Base-by-base conservation (phyloP, 2,329 filamentous ascomycete genomes). In the Colletotrichum shisoi region DNA sequence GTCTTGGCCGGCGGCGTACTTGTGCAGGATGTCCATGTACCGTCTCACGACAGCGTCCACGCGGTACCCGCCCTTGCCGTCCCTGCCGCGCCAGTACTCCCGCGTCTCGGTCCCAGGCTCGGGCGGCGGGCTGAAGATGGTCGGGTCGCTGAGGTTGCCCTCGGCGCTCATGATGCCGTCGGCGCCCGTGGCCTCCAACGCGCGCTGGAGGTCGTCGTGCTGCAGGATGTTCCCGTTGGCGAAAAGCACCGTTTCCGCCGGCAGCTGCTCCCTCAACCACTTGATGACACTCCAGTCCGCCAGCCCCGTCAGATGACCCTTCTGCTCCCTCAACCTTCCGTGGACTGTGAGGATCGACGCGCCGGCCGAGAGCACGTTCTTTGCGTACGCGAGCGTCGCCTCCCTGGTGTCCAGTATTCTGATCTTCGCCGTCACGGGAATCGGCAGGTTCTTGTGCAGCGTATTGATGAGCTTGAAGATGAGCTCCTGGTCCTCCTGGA, bases 101-200 rank as follows among this genome's bases (percentile, higher is more conserved):
- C 90, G 84, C 0, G 87, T 88, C 76, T 68, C 65, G 5, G 54
- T 42, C 0, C 89, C 91, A 0, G 81, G 73, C 0, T 85, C 76
- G 0, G 93, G 93, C 17, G 88, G 83, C 39, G 82, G 79, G 15
- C 90, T 88, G 74, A 99, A 99, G 49, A 99, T 90, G 2, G 88
- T 89, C 0, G 95, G 95, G 75, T 99, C 93, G 74, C 93, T 94
- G 0, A 99, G 84, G 75, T 97, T 97, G 0, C 93, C 95, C 79
- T 99, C 95, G 5, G 95, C 95, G 71, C 91, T 94, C 95, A 99
- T 98, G 58, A 99, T 88, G 19, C 86, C 95, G 76, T 99, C 95
- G 1, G 90, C 94, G 1, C 94, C 93, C 0, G 95, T 99, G 4
- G 84, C 92, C 57, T 88, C 86, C 21, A 99, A 80, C 74, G 94